Percentiles rank a stretch among this genome's conserved stretches.
phyloP scores from a whole-genome alignment of 352 stramenopile species.

The Phytophthora sp. region DNA sequence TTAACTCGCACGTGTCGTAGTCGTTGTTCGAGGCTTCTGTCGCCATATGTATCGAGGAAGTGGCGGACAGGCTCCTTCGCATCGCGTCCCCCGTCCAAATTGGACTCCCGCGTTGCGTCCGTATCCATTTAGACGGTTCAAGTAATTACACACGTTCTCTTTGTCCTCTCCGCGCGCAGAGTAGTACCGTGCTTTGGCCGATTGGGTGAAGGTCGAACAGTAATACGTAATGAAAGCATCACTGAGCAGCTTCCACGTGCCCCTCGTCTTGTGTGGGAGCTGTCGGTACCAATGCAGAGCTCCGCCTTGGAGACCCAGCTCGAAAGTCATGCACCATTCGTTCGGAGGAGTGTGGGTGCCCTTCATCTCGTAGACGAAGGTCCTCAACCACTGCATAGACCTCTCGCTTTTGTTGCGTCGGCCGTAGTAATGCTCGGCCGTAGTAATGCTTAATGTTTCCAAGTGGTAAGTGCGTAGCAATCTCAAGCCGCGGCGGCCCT shows the following conservation, averaged over 20 bases:
- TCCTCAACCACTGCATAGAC: constrained; percentile 3
- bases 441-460: neutral
- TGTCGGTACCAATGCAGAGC: constrained; percentile 4
- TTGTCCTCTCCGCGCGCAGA: neutral
- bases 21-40: neutral
- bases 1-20: no score
- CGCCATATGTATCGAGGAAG: no score
- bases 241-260: neutral
- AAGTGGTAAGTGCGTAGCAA: neutral
- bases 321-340: neutral
- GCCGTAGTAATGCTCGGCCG: neutral
- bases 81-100: neutral
- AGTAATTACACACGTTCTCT: neutral
- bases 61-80: no score
- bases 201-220: constrained; percentile 1
- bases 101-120: neutral
- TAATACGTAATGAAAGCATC: constrained; percentile 2
- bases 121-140: constrained; percentile 1
- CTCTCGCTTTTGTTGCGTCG: neutral
- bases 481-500: neutral
- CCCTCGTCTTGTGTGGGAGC: neutral
- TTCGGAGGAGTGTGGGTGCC: neutral
- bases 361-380: constrained; percentile 14
- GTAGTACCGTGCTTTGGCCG: constrained; percentile 1
- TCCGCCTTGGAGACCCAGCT: neutral